Conservation (phyloP, 2,329 filamentous ascomycete species). For the Cytospora chrysosperma region DNA sequence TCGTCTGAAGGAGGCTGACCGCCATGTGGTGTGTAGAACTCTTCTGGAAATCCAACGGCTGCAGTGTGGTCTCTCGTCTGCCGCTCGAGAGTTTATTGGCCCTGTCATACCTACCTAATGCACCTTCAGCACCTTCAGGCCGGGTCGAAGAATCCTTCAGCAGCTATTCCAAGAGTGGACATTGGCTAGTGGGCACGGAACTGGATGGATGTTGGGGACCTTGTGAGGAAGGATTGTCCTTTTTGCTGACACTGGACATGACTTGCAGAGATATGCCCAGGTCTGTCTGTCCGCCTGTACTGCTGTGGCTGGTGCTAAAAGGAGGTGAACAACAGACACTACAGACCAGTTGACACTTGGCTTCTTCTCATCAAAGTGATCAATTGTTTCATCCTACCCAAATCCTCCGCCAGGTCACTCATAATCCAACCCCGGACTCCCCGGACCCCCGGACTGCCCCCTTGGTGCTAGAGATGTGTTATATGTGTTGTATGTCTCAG, state of each 20-base stretch:
- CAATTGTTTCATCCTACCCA: constrained; percentile 4
- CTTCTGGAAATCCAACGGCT: no score
- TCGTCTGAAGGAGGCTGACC: background rate
- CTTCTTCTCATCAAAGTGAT: no score
- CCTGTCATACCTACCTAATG: no score
- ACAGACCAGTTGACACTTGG: no score
- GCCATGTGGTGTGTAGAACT: no score
- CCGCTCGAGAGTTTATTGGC: no score
- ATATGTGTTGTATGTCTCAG: background rate
- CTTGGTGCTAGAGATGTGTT: background rate
- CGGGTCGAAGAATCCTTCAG: background rate
- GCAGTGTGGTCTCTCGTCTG: no score
- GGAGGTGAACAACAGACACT: no score
- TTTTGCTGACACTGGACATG: background rate
- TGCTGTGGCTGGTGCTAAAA: background rate
- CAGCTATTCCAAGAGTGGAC: background rate
- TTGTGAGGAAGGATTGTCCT: background rate
- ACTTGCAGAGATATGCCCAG: no score
- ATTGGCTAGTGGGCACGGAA: background rate
- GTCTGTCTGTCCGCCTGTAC: background rate
- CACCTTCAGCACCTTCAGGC: no score
- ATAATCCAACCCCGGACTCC: background rate
- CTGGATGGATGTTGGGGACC: background rate
- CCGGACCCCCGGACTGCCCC: no score
- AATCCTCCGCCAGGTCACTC: constrained; percentile 13